phyloP scores from a whole-genome alignment of 345 rosid species.

The Acer saccharum region DNA sequence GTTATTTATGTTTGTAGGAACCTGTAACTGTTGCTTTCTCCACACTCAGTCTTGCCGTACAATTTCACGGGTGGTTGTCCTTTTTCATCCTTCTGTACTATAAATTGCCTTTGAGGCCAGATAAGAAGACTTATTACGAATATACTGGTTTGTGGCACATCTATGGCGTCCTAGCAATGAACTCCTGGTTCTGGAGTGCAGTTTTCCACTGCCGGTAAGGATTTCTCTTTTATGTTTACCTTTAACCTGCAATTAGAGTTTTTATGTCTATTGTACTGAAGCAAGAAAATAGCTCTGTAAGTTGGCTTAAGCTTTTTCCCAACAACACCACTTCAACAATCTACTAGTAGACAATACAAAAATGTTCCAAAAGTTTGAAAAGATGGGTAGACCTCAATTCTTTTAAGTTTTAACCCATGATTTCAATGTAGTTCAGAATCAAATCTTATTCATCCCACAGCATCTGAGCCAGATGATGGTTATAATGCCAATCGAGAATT shows the following conservation, averaged over 20 bases:
- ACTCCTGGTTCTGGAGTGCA: slow-evolving; percentile 87
- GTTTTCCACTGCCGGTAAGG: slow-evolving; percentile 83
- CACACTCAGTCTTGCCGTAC: slow-evolving; percentile 73
- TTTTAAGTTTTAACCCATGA: background rate
- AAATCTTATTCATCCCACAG: background rate
- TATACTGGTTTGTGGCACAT: slow-evolving; percentile 75
- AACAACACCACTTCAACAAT: background rate
- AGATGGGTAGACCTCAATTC: background rate
- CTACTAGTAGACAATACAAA: background rate
- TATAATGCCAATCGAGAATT: background rate
- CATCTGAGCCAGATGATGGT: background rate
- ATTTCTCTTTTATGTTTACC: slow-evolving; percentile 11
- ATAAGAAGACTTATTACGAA: slow-evolving; percentile 71
- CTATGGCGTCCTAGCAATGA: slow-evolving; percentile 76
- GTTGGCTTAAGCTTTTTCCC: slow-evolving; percentile 3
- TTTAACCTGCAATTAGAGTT: slow-evolving; percentile 12
- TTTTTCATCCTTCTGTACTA: slow-evolving; percentile 82
- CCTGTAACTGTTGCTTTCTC: slow-evolving; percentile 88
- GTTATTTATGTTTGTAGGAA: slow-evolving; percentile 48
- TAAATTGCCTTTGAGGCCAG: slow-evolving; percentile 65
- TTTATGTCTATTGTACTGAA: background rate
- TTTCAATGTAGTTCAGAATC: background rate
- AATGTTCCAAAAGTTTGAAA: background rate
- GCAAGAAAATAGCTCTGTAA: slow-evolving; percentile 10
- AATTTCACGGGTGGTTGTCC: slow-evolving; percentile 90